Conservation (phyloP, 2,329 filamentous ascomycete species). For the Nothopassalora personata region DNA sequence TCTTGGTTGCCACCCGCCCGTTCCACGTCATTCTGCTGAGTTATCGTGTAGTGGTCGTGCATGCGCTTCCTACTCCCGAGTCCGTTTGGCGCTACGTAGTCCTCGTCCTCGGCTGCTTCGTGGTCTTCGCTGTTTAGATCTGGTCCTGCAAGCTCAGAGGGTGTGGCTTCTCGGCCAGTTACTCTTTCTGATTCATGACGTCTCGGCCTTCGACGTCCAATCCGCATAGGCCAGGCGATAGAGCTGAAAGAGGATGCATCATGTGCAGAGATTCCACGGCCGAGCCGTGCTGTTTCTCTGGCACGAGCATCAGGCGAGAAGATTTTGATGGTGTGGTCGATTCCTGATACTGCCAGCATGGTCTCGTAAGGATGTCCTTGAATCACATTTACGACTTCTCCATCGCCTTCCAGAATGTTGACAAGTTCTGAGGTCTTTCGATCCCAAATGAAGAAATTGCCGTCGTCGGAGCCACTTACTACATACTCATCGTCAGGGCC, state of each 20-base stretch:
- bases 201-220: conserved; percentile 10
- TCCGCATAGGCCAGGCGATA: conserved; percentile 27
- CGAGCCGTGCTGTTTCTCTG: conserved; percentile 52
- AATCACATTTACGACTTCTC: conserved; percentile 65
- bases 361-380: conserved; percentile 65
- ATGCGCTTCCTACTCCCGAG: conserved; percentile 55
- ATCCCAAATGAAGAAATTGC: conserved; percentile 66
- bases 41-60: conserved; percentile 57
- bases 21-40: conserved; percentile 56
- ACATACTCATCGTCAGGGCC: conserved; percentile 64
- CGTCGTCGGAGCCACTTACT: conserved; percentile 61
- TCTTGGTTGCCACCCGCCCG: conserved; percentile 54
- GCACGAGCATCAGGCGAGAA: conserved; percentile 58
- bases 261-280: conserved; percentile 52
- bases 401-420: conserved; percentile 62
- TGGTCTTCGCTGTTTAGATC: conserved; percentile 5
- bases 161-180: conserved; percentile 4
- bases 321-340: conserved; percentile 64
- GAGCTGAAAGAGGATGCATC: conserved; percentile 42
- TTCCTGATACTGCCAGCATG: conserved; percentile 60
- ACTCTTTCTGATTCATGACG: not conserved
- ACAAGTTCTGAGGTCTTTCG: conserved; percentile 56
- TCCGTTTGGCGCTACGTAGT: conserved; percentile 40
- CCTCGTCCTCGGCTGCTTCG: conserved; percentile 33
- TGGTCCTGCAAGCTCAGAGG: conserved; percentile 26